Percentiles rank a stretch among this genome's conserved stretches.
phyloP scores from a whole-genome alignment of 169 alveolate species.

The Plasmodium gallinaceum region DNA sequence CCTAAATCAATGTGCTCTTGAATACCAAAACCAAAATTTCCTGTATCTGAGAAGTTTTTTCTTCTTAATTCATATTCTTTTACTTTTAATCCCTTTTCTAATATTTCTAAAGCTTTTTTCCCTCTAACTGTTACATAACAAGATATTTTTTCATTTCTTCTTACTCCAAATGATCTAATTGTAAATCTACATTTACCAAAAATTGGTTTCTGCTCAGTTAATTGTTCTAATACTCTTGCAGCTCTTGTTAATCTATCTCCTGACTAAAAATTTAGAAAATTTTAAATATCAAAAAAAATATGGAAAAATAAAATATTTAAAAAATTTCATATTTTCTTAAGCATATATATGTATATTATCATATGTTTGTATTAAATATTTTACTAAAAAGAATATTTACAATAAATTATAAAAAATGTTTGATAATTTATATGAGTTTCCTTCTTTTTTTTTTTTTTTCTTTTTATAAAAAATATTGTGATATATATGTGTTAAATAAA shows the following conservation, averaged over 20 bases:
- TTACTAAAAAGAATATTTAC: no score
- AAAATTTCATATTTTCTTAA: not conserved
- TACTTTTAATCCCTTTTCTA: conserved; percentile 99
- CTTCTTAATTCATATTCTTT: conserved; percentile 98
- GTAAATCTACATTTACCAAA: conserved; percentile 97
- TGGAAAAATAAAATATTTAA: not conserved
- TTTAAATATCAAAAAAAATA: not conserved
- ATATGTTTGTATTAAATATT: not conserved
- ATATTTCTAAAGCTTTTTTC: conserved; percentile 98
- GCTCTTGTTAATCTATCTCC: conserved; percentile 99
- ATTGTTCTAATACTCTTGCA: conserved; percentile 98
- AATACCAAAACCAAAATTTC: conserved; percentile 99
- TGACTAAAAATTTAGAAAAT: conserved; percentile 81
- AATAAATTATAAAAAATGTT: no score
- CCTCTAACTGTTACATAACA: conserved; percentile 99
- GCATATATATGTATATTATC: not conserved
- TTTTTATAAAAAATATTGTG: not conserved
- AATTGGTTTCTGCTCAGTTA: conserved; percentile 99
- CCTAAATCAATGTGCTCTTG: conserved; percentile 99
- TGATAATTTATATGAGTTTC: not conserved
- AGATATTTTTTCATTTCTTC: conserved; percentile 99
- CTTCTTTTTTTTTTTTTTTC: not conserved
- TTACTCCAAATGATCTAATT: conserved; percentile 98
- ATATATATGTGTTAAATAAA: no score
- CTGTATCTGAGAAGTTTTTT: conserved; percentile 97